Conservation (phyloP, 108 stramenopile genomes). For the Nitzschia putrida region DNA sequence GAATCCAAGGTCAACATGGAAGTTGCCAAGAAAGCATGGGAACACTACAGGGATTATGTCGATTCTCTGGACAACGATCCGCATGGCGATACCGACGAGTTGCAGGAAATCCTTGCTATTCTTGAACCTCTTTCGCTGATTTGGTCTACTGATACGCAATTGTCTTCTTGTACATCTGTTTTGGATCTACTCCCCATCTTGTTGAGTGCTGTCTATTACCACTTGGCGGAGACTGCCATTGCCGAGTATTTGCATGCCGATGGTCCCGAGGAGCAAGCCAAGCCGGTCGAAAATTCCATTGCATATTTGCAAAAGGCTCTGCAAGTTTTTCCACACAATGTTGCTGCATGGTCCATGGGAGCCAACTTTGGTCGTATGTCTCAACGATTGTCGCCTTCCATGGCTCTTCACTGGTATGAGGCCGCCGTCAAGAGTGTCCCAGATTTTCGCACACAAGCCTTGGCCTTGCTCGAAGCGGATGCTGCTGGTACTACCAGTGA, state of each 20-base stretch:
- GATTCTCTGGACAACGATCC: conserved; percentile 45
- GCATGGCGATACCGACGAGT: conserved; percentile 61
- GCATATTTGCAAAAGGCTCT: conserved; percentile 33
- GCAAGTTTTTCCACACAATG: conserved; percentile 50
- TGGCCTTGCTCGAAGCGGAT: conserved; percentile 33
- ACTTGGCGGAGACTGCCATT: conserved; percentile 63
- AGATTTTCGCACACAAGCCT: conserved; percentile 28
- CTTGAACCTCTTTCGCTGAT: not conserved
- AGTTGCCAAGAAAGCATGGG: conserved; percentile 26
- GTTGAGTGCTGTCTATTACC: conserved; percentile 53
- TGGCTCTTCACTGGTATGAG: conserved; percentile 43
- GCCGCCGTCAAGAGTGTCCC: conserved; percentile 43
- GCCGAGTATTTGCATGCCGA: conserved; percentile 34
- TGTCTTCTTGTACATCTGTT: conserved; percentile 18
- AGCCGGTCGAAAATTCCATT: conserved; percentile 1
- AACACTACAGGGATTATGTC: conserved; percentile 61
- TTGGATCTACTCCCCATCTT: conserved; percentile 55
- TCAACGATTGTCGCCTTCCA: conserved; percentile 16
- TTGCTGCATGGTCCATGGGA: conserved; percentile 54
- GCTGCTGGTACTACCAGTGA: conserved; percentile 25
- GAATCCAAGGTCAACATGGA: not conserved
- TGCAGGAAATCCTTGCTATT: conserved; percentile 55
- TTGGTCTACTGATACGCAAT: not conserved
- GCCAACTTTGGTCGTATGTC: conserved; percentile 66
- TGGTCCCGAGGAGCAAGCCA: conserved; percentile 13